Evolutionary conservation across 1,284 basidiomycete genomes (phyloP).

Genomic region (Athelia sp.): DNA sequence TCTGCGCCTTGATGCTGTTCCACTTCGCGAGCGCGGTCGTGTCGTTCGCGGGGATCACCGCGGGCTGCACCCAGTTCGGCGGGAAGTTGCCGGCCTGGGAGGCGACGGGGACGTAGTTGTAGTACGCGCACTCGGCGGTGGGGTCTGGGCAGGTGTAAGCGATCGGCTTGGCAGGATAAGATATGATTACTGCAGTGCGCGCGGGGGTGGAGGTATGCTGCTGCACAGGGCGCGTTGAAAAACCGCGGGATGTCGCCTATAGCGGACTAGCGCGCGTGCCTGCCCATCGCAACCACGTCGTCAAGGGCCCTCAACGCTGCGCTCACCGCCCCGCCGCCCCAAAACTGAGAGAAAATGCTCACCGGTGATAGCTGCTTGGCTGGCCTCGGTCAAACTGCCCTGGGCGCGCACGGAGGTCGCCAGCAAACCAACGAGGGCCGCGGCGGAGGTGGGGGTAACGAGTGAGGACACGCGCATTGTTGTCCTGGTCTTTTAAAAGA

Average conservation of each 20-base stretch:
- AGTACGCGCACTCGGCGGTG: constrained; percentile 35
- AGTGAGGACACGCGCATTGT: background rate
- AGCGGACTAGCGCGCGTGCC: too few species aligned
- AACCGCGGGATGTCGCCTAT: too few species aligned
- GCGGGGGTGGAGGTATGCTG: too few species aligned
- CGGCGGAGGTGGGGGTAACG: background rate
- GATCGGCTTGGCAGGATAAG: too few species aligned
- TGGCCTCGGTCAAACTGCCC: background rate
- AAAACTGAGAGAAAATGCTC: background rate
- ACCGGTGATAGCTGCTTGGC: background rate
- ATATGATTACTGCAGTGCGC: too few species aligned
- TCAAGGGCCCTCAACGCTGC: too few species aligned
- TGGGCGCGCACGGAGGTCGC: background rate
- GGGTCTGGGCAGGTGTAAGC: background rate
- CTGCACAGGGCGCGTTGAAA: too few species aligned
- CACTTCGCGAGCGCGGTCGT: constrained; percentile 37
- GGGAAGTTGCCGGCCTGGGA: constrained; percentile 41
- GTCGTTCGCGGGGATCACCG: constrained; percentile 40
- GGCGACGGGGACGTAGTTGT: constrained; percentile 35
- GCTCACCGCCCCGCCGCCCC: too few species aligned
- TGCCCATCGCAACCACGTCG: too few species aligned
- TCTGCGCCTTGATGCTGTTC: constrained; percentile 23
- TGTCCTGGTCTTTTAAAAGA: too few species aligned
- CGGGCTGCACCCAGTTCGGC: constrained; percentile 33
- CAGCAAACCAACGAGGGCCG: background rate